These are phyloP conservation scores for Nyctanthes arbortristis DNA, from an alignment of 257 asterid species.

Conservation along the genomic window DNA sequence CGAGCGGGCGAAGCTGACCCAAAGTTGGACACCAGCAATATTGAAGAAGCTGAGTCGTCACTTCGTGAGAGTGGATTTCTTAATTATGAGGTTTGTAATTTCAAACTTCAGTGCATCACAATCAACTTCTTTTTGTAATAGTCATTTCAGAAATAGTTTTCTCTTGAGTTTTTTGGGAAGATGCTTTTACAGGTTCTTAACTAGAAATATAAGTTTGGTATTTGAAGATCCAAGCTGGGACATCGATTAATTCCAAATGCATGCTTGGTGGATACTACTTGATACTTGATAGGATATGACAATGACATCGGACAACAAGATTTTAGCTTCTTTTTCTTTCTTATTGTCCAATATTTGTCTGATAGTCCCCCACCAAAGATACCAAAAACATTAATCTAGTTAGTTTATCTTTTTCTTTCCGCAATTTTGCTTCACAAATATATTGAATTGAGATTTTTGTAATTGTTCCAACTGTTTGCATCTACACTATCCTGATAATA, in stretches of 20 bases:
- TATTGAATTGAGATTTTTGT: neutral
- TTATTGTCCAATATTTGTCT: neutral
- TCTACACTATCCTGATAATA: neutral
- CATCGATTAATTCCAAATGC: neutral
- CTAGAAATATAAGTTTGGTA: neutral
- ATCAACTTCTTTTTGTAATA: neutral
- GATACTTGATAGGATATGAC: neutral
- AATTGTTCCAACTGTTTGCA: neutral
- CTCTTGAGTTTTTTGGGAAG: neutral
- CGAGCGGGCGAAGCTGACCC: constrained; percentile 71
- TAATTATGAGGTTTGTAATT: constrained; percentile 75
- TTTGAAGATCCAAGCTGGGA: neutral
- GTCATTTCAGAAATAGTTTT: neutral
- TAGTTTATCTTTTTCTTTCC: neutral
- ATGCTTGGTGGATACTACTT: no score
- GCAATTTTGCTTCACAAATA: constrained; percentile 1
- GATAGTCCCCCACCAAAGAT: neutral
- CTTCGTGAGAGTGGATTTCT: constrained; percentile 90
- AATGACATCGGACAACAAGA: neutral
- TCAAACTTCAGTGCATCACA: neutral
- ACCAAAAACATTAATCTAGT: neutral
- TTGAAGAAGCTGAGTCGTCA: constrained; percentile 93
- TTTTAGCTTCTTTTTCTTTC: neutral
- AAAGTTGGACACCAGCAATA: constrained; percentile 70
- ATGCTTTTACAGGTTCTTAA: neutral